phyloP scores from a whole-genome alignment of 306 rosid genomes.

The Begonia loranthoides region DNA sequence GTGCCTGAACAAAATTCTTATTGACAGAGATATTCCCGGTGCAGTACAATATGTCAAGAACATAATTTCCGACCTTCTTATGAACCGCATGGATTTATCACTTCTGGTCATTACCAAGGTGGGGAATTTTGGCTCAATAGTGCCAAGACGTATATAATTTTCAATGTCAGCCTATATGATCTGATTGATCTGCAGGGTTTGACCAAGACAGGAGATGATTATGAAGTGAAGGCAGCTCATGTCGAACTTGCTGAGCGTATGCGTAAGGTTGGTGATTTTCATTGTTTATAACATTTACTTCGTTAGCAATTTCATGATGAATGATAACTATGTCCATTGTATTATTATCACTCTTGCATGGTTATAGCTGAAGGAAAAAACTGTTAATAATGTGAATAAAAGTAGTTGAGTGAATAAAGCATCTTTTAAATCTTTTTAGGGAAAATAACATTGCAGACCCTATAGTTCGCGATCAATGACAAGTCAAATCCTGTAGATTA shows the following conservation, averaged over 20 bases:
- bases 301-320: not conserved
- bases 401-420: too few relatives aligned
- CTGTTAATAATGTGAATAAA: too few relatives aligned
- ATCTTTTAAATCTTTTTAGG: too few relatives aligned
- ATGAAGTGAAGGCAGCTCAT: constrained; percentile 93
- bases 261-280: constrained; percentile 68
- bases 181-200: constrained; percentile 47
- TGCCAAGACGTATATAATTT: not conserved
- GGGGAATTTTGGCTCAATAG: constrained; percentile 4
- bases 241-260: constrained; percentile 98
- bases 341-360: too few relatives aligned
- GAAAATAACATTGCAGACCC: too few relatives aligned
- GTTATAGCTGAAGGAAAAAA: too few relatives aligned
- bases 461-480: too few relatives aligned
- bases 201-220: constrained; percentile 95
- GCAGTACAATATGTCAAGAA: constrained; percentile 88
- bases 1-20: constrained; percentile 80
- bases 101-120: constrained; percentile 96
- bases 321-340: too few relatives aligned
- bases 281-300: not conserved
- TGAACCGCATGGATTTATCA: constrained; percentile 95
- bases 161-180: constrained; percentile 4
- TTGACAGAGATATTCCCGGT: constrained; percentile 81
- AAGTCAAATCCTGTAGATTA: too few relatives aligned
- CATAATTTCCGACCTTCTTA: constrained; percentile 92